Base-by-base conservation (phyloP, 2,329 filamentous ascomycete species). In the Trichoderma sp. region DNA sequence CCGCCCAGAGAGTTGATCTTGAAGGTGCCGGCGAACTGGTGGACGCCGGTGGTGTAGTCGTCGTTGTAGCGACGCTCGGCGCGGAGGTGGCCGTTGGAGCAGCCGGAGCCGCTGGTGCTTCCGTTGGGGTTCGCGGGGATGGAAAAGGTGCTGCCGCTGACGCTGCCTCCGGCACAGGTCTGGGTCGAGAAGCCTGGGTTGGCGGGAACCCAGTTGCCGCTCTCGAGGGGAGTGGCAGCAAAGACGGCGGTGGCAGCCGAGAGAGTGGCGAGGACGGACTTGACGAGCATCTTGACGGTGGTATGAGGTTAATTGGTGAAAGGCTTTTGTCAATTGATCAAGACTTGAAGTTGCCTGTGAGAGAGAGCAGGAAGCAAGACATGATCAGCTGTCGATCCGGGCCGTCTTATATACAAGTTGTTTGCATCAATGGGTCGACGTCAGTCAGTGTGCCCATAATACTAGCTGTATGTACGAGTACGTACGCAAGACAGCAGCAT, bases 1-100 rank as follows among this genome's bases (percentile, higher is more conserved):
- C 75, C 75, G 5, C 73, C 73, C 64, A 75, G 70, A 57, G 72
- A 76, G 64, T 76, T 75, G 73, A 77, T 76, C 12, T 43, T 75
- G 72, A 77, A 77, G 30, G 61, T 70, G 65, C 74, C 76, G 39
- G 74, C 74, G 56, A 77, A 77, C 64, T 77, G 75, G 71, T 65
- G 74, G 18, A 73, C 71, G 12, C 74, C 75, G 4, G 74, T 62
- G 6, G 60, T 57, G 71, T 76, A 76, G 69, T 75, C 72, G 73
- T 76, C 57, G 21, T 67, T 74, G 73, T 75, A 75, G 39, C 75
- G 71, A 39, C 73, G 73, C 72, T 76, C 74, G 34, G 75, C 75
- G n/a, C 75, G 74, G 18, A 75, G 66, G 36, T 76, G 75, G 51
- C 75, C 75, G 47, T 75, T 76, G 73, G 67, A 71, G 74, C 75